Percentiles rank a stretch among this genome's conserved stretches.
Evolutionary conservation across 2,329 filamentous ascomycete species (phyloP).

Genomic region (Aspergillus amoenus): DNA sequence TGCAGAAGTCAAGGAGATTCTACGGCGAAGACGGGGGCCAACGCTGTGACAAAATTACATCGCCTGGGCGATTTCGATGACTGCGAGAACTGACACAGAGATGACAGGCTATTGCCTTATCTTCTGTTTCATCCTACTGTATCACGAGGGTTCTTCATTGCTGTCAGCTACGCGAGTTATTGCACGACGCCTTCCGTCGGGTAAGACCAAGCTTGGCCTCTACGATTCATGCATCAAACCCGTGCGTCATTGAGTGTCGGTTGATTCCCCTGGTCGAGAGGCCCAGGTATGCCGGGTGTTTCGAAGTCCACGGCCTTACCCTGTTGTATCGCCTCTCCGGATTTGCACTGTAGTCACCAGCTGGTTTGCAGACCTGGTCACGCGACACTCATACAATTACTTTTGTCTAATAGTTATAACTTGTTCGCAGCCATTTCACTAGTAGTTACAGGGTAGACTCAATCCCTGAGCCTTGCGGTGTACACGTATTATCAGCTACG

Average conservation of each 20-base stretch:
- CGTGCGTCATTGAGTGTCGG: constrained; percentile 24
- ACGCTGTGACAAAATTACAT: constrained; percentile 5
- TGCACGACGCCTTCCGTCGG: background rate
- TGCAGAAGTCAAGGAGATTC: constrained; percentile 12
- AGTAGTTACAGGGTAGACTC: too few species aligned
- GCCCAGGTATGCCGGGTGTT: constrained; percentile 47
- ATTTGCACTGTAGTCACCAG: constrained; percentile 46
- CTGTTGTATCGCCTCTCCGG: constrained; percentile 48
- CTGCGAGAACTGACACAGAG: constrained; percentile 44
- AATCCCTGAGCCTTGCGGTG: too few species aligned
- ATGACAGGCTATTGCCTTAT: too few species aligned
- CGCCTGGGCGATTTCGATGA: constrained; percentile 46
- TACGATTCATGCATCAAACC: background rate
- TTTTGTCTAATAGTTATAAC: too few species aligned
- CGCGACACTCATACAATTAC: constrained; percentile 28
- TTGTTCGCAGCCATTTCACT: too few species aligned
- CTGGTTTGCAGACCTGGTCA: constrained; percentile 45
- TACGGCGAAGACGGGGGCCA: constrained; percentile 15
- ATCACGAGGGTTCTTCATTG: background rate
- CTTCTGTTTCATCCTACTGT: background rate
- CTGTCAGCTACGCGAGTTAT: background rate
- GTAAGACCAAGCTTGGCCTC: background rate
- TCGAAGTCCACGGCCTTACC: constrained; percentile 39
- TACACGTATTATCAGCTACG: too few species aligned
- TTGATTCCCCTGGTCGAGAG: constrained; percentile 39